These are phyloP conservation scores for Apiotrichum gamsii DNA, from an alignment of 1,284 basidiomycete species.

Conservation along the genomic window DNA sequence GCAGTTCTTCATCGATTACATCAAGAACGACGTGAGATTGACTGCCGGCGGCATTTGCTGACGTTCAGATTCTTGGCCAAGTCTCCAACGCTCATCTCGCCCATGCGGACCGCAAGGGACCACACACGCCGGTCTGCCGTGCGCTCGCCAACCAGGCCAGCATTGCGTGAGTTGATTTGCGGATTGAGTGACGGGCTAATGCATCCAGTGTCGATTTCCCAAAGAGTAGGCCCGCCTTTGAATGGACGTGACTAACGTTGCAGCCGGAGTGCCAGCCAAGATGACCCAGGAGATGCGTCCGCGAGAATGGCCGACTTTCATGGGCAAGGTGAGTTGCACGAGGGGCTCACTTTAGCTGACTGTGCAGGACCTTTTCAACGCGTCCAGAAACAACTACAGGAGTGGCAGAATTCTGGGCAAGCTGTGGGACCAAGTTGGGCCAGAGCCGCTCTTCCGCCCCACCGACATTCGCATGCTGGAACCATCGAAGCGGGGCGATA, in stretches of 20 bases:
- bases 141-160: slow-evolving; percentile 17
- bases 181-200: too few species aligned
- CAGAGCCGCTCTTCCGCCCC: neutral
- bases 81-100: slow-evolving; percentile 26
- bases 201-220: slow-evolving; percentile 21
- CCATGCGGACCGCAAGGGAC: slow-evolving; percentile 20
- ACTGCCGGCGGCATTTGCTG: neutral
- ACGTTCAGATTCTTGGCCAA: slow-evolving; percentile 20
- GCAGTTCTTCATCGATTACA: slow-evolving; percentile 27
- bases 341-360: too few species aligned
- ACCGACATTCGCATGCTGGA: neutral
- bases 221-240: slow-evolving; percentile 18
- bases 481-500: slow-evolving; percentile 3
- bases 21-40: slow-evolving; percentile 19
- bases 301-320: slow-evolving; percentile 25
- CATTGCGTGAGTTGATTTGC: slow-evolving; percentile 26
- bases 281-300: slow-evolving; percentile 10
- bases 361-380: neutral
- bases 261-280: slow-evolving; percentile 4
- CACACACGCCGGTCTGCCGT: slow-evolving; percentile 16
- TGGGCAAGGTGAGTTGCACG: slow-evolving; percentile 17
- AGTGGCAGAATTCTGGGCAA: slow-evolving; percentile 20
- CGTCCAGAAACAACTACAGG: slow-evolving; percentile 6
- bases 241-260: neutral
- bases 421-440: slow-evolving; percentile 5